phyloP scores from a whole-genome alignment of 2,329 filamentous ascomycete genomes.

The Sordariomycetes sp. region DNA sequence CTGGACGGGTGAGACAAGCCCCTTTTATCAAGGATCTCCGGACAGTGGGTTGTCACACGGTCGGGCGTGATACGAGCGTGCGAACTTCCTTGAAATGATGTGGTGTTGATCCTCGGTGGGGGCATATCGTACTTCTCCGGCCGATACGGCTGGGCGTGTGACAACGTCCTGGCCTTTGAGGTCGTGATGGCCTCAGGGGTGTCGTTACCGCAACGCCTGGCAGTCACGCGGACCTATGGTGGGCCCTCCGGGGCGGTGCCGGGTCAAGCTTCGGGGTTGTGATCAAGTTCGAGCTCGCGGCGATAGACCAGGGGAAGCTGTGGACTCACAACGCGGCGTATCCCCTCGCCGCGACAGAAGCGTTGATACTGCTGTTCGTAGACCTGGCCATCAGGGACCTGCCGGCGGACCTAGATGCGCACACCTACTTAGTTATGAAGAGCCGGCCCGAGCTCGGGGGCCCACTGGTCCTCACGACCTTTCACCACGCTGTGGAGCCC shows the following conservation, averaged over 20 bases:
- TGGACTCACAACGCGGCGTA: conserved; percentile 15
- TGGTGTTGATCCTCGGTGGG: conserved; percentile 12
- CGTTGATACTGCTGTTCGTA: conserved; percentile 7
- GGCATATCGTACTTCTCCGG: conserved; percentile 12
- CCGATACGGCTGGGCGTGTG: conserved; percentile 26
- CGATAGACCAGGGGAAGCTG: conserved; percentile 19
- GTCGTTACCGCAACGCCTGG: conserved; percentile 25
- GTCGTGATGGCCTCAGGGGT: conserved; percentile 29
- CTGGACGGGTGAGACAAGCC: too few relatives aligned
- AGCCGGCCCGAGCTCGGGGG: conserved; percentile 16
- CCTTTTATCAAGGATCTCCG: too few relatives aligned
- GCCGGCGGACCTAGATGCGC: conserved; percentile 2
- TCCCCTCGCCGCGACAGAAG: neutral
- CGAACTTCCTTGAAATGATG: too few relatives aligned
- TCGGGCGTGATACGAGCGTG: too few relatives aligned
- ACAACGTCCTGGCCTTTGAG: conserved; percentile 26
- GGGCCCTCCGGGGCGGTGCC: conserved; percentile 40
- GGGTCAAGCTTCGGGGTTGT: conserved; percentile 45
- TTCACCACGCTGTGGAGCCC: conserved; percentile 3
- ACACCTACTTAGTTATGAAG: conserved; percentile 13
- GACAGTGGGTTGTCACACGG: too few relatives aligned
- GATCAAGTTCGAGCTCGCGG: conserved; percentile 28
- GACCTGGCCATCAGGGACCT: conserved; percentile 9
- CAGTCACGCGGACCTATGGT: conserved; percentile 38
- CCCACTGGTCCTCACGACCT: conserved; percentile 9